Evolutionary conservation across 1,284 basidiomycete genomes (phyloP), one percentile per base, ranked within the genome.

Genomic region (Xerocomus nothofagi): DNA sequence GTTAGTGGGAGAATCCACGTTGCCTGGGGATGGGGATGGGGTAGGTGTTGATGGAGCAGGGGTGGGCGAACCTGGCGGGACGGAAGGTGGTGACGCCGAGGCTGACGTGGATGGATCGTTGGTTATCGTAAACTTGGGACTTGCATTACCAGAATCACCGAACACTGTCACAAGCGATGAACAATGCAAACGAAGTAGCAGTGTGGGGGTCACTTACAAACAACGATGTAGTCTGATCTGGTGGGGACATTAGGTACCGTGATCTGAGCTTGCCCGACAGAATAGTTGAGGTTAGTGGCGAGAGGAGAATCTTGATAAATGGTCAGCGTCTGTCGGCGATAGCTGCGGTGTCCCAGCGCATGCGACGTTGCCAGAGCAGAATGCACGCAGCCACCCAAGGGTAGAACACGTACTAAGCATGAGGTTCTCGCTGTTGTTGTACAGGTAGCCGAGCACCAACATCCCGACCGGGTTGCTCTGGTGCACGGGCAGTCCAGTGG

Each of bases 201-300:
- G 26, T 8, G 42, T 6, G 23, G 26, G 3, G 17, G 20, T 11
- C 39, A 75, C 76, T 64, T 55, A 77, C 76, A 56, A 39, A 76
- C 77, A 20, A 80, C 60, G 49, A 80, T 77, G 51, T 80, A 80
- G 56, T 73, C 62, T 30, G 59, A 43, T 18, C 73, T 54, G 18
- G 64, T 53, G 23, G 65, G 57, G 1, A 86, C 81, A 36, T 73
- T 51, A 9, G 85, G 84, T 27, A 86, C 81, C 7, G 76, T 80
- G 48, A 86, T 68, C 42, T 75, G 57, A 9, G 77, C 77, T 42
- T 73, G 63, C 23, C 80, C 81, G 38, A 69, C 71, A 4, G 72
- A 73, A 49, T 86, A 71, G 45, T 71, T 69, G 70, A 87, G 80
- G 49, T 73, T 73, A 45, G 74, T 55, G 3, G 84, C 84, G 33